phyloP scores from a whole-genome alignment of 2,329 filamentous ascomycete genomes.

The Hymenotorrendiella dingleyae region DNA sequence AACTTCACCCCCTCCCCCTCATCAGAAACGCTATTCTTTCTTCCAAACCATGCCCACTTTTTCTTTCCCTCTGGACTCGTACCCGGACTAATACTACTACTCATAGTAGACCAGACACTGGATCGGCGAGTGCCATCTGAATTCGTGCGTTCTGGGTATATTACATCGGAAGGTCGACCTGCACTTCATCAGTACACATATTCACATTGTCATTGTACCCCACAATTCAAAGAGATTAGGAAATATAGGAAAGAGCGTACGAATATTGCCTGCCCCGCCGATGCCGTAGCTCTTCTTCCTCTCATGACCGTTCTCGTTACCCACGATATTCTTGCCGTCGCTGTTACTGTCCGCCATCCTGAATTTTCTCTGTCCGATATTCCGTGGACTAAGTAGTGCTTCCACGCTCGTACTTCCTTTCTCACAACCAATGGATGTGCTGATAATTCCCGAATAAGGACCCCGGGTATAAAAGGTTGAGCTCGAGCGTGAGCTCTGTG shows the following conservation, averaged over 20 bases:
- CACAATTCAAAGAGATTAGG: background rate
- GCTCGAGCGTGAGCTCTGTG: no score
- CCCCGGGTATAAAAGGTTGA: no score
- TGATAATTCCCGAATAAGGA: no score
- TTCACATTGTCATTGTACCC: background rate
- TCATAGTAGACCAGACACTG: conserved; percentile 17
- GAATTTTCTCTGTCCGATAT: background rate
- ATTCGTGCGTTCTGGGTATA: conserved; percentile 19
- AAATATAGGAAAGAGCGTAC: conserved; percentile 12
- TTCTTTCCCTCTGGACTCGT: conserved; percentile 17
- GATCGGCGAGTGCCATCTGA: conserved; percentile 19
- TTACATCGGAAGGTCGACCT: conserved; percentile 28
- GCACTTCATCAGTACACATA: background rate
- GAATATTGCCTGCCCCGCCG: conserved; percentile 30
- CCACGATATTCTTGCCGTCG: background rate
- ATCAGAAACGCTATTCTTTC: conserved; percentile 8
- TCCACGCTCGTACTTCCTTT: background rate
- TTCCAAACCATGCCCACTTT: conserved; percentile 15
- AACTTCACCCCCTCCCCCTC: conserved; percentile 4
- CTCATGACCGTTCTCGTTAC: conserved; percentile 11
- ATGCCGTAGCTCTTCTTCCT: conserved; percentile 27
- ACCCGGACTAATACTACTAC: conserved; percentile 4
- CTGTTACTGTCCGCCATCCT: background rate
- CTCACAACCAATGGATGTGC: no score
- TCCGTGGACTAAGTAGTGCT: background rate